These are phyloP conservation scores for Colletotrichum sp. DNA, from an alignment of 2,329 filamentous ascomycete species.

Conservation along the genomic window DNA sequence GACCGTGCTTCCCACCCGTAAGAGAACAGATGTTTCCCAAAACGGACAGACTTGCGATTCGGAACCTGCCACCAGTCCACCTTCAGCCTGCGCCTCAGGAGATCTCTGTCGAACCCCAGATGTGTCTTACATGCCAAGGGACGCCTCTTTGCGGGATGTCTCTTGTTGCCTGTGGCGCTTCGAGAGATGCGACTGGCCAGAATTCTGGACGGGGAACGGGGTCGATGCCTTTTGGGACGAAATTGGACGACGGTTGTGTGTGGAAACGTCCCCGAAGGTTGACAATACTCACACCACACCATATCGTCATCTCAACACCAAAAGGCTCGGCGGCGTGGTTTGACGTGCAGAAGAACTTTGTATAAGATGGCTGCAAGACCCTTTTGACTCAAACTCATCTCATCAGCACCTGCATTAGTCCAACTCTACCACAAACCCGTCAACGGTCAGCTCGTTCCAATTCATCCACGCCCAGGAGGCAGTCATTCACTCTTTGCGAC, in stretches of 20 bases:
- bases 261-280: constrained; percentile 6
- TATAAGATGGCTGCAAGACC: constrained; percentile 11
- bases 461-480: constrained; percentile 16
- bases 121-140: constrained; percentile 7
- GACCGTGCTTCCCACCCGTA: constrained; percentile 11
- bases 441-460: background rate
- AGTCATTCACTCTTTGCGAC: constrained; percentile 5
- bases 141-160: background rate
- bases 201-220: background rate
- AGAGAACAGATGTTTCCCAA: constrained; percentile 15
- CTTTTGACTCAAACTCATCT: background rate
- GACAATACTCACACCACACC: background rate
- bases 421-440: background rate
- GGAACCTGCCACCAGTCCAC: background rate
- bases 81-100: background rate
- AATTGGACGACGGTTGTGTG: background rate
- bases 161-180: background rate
- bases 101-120: background rate
- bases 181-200: constrained; percentile 9
- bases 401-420: background rate
- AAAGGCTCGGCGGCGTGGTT: background rate
- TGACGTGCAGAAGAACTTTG: background rate
- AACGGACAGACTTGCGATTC: constrained; percentile 21
- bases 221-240: background rate
- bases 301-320: constrained; percentile 3